Evolutionary conservation across 2,329 filamentous ascomycete species (phyloP).

Genomic region (Alternaria burnsii): DNA sequence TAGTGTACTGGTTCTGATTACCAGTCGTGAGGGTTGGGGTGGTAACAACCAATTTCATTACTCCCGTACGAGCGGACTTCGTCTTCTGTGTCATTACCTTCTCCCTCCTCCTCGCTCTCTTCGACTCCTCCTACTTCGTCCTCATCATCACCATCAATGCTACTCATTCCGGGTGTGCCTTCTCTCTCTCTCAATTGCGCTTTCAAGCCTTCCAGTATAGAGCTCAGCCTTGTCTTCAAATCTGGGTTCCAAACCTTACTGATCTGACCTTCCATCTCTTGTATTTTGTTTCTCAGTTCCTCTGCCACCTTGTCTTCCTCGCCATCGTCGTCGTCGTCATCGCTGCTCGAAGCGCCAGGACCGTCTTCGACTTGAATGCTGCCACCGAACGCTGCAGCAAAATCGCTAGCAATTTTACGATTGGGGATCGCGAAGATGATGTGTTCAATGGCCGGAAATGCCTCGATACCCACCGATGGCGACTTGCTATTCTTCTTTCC

Average conservation of each 20-base stretch:
- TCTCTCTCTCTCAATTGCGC: constrained; percentile 37
- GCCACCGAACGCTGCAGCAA: constrained; percentile 60
- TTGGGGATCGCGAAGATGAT: constrained; percentile 68
- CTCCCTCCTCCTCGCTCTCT: background rate
- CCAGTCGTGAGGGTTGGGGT: background rate
- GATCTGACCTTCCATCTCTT: constrained; percentile 47
- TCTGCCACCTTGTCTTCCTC: constrained; percentile 33
- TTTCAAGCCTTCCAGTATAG: constrained; percentile 43
- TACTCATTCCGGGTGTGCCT: constrained; percentile 4
- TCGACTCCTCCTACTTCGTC: background rate
- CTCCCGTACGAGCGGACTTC: background rate
- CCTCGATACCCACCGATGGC: constrained; percentile 31
- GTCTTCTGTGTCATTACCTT: background rate
- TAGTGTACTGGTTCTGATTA: accelerated
- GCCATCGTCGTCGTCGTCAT: constrained; percentile 34
- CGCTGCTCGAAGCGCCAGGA: constrained; percentile 47
- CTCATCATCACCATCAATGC: background rate
- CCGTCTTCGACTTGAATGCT: constrained; percentile 49
- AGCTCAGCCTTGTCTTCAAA: constrained; percentile 41
- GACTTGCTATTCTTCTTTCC: constrained; percentile 27
- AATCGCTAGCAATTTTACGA: constrained; percentile 60
- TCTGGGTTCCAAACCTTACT: constrained; percentile 46
- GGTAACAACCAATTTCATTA: background rate
- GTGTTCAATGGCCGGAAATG: constrained; percentile 59
- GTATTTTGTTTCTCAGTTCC: constrained; percentile 46